Percentiles rank a stretch among this genome's conserved stretches.
These are phyloP conservation scores for Trifolium fragiferum DNA, from an alignment of 306 rosid genomes.

Conservation along the genomic window DNA sequence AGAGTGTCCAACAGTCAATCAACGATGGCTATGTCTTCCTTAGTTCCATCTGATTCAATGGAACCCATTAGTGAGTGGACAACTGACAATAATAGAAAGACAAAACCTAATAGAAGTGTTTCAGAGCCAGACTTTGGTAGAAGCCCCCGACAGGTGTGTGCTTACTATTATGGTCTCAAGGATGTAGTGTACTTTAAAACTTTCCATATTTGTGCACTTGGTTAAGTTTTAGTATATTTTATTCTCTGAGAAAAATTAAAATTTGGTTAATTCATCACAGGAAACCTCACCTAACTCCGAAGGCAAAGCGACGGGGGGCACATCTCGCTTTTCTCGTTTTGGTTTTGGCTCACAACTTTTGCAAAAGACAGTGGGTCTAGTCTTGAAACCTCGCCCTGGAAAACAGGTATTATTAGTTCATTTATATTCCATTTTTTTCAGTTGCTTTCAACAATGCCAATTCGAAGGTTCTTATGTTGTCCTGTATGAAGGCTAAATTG, in stretches of 20 bases:
- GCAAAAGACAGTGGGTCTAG: slow-evolving; percentile 78
- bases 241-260: slow-evolving; percentile 26
- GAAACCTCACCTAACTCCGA: slow-evolving; percentile 57
- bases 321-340: slow-evolving; percentile 78
- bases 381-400: slow-evolving; percentile 76
- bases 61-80: slow-evolving; percentile 82
- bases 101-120: slow-evolving; percentile 76
- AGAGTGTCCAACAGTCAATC: slow-evolving; percentile 83
- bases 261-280: slow-evolving; percentile 52
- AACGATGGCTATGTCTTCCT: slow-evolving; percentile 88
- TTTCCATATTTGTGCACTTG: slow-evolving; percentile 20
- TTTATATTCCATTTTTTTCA: not conserved
- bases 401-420: slow-evolving; percentile 63
- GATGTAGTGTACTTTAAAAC: slow-evolving; percentile 11
- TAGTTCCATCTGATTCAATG: slow-evolving; percentile 84
- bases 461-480: slow-evolving; percentile 36
- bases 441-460: slow-evolving; percentile 4
- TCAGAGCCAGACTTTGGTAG: slow-evolving; percentile 96
- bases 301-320: slow-evolving; percentile 59
- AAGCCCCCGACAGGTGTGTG: slow-evolving; percentile 78
- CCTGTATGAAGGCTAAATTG: slow-evolving; percentile 75
- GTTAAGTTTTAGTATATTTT: slow-evolving; percentile 6
- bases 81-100: slow-evolving; percentile 53
- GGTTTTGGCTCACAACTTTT: slow-evolving; percentile 80
- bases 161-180: slow-evolving; percentile 20